Evolutionary conservation across 345 rosid genomes (phyloP).

Genomic region (Euphorbia lathyris): DNA sequence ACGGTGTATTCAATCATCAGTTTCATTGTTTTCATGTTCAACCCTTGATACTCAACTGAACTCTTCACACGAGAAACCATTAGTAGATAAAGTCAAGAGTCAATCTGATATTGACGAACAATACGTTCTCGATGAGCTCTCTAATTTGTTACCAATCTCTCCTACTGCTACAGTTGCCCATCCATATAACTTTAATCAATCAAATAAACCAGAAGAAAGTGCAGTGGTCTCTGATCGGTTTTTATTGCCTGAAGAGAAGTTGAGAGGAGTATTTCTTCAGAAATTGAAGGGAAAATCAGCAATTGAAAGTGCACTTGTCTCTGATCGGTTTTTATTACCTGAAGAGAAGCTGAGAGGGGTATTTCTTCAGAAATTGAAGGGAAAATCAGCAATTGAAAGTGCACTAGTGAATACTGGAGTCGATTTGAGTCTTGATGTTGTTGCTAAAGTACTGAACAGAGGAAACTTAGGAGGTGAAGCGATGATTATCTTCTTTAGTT

Average conservation of each 20-base stretch:
- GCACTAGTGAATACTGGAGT: slow-evolving; percentile 47
- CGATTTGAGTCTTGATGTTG: slow-evolving; percentile 48
- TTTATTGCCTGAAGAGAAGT: slow-evolving; percentile 64
- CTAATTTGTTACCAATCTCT: slow-evolving; percentile 51
- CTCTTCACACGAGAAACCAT: slow-evolving; percentile 18
- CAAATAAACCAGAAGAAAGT: slow-evolving; percentile 11
- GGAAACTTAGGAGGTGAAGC: slow-evolving; percentile 73
- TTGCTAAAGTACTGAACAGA: slow-evolving; percentile 59
- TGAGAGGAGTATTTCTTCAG: slow-evolving; percentile 83
- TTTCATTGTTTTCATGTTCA: slow-evolving; percentile 22
- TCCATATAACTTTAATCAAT: slow-evolving; percentile 9
- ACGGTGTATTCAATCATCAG: slow-evolving; percentile 9
- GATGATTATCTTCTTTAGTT: slow-evolving; percentile 62
- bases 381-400: slow-evolving; percentile 46
- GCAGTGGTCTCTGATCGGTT: slow-evolving; percentile 34
- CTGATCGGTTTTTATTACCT: slow-evolving; percentile 51
- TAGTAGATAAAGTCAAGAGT: slow-evolving; percentile 9
- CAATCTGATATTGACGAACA: slow-evolving; percentile 38
- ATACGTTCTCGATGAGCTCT: slow-evolving; percentile 52
- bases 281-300: slow-evolving; percentile 56
- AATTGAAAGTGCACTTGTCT: slow-evolving; percentile 31
- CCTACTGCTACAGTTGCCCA: slow-evolving; percentile 14
- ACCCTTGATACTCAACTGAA: slow-evolving; percentile 7
- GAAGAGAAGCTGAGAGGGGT: slow-evolving; percentile 85
- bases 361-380: slow-evolving; percentile 67